Base-by-base conservation (phyloP, 2,329 filamentous ascomycete genomes). In the Helminthosporium solani region DNA sequence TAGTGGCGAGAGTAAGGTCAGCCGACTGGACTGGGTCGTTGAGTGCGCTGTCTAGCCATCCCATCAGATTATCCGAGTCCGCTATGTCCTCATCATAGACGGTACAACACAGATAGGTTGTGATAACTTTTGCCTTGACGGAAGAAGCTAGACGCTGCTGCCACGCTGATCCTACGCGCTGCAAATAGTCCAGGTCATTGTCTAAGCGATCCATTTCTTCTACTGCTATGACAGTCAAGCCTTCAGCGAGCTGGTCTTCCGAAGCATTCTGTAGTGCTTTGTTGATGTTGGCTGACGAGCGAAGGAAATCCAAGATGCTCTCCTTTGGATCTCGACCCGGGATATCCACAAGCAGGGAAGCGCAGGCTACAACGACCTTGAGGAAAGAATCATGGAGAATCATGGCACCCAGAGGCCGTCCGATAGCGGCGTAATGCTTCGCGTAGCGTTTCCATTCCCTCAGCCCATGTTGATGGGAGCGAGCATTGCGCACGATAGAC, bases 361-460 rank as follows among this genome's bases (percentile, higher is more conserved):
- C 89, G 43, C 83, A 86, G 2, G 90, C 83, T 27, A 90, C 85
- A 11, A 96, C 78, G 25, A 97, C 81, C 69, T 84, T 85, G 78
- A 95, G 90, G 66, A 95, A 95, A 53, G 86, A 90, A 61, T 89
- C 84, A 67, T 96, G 90, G 18, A 99, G 73, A 5, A 97, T 79
- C 86, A 96, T 94, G 11, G 91, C 90, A 8, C 94, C 90, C 34
- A 99, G 74, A 0, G 95, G 92, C 16, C 89, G 82, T 8, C 88
- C 88, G 47, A 83, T 79, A 14, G 84, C 81, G 21, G 88, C 84
- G 72, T 97, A 99, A 50, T 91, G 87, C 35, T 86, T 87, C 46
- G 89, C 75, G 70, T 89, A 90, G 53, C 86, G 84, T 72, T 88
- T 95, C 94, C 94, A 99, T 55, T 96, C 88, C 61, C 84, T 87